phyloP scores from a whole-genome alignment of 768 basidiomycete genomes.

The Trametes cubensis region DNA sequence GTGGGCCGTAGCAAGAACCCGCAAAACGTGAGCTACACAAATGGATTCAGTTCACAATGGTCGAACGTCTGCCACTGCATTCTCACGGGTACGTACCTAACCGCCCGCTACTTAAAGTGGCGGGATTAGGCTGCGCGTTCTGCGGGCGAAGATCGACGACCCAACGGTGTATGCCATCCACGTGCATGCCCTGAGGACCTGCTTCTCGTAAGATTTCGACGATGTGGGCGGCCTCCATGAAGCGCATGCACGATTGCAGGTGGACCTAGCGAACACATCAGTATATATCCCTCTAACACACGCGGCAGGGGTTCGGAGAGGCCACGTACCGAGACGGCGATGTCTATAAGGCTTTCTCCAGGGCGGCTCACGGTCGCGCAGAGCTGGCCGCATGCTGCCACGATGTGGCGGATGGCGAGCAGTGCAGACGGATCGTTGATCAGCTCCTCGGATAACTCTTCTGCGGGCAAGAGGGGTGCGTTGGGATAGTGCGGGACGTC shows the following conservation, averaged over 20 bases:
- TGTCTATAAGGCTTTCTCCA: constrained; percentile 69
- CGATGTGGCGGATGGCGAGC: constrained; percentile 60
- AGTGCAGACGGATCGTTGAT: constrained; percentile 60
- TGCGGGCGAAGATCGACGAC: constrained; percentile 36
- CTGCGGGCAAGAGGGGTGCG: not conserved
- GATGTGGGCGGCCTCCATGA: constrained; percentile 71
- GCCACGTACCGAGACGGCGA: not conserved
- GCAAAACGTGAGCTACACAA: constrained; percentile 63
- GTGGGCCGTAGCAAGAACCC: constrained; percentile 78
- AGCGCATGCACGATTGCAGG: constrained; percentile 69
- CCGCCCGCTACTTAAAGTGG: constrained; percentile 41
- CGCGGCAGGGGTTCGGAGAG: too few species aligned
- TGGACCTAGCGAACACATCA: constrained; percentile 52
- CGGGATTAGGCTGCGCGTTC: not conserved
- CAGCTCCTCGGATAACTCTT: constrained; percentile 48
- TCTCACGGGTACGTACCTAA: constrained; percentile 45
- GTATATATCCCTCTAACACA: too few species aligned
- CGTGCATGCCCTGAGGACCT: constrained; percentile 55
- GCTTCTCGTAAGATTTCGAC: constrained; percentile 71
- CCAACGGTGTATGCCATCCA: constrained; percentile 38
- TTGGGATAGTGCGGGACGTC: constrained; percentile 12
- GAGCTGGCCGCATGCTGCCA: constrained; percentile 72
- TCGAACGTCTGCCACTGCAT: not conserved
- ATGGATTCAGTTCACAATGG: constrained; percentile 32
- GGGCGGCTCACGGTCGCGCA: constrained; percentile 66